Percentiles rank a stretch among this genome's conserved stretches.
Conservation (phyloP, 176 grass and related monocot genomes). For the Cenchrus fungigraminus region DNA sequence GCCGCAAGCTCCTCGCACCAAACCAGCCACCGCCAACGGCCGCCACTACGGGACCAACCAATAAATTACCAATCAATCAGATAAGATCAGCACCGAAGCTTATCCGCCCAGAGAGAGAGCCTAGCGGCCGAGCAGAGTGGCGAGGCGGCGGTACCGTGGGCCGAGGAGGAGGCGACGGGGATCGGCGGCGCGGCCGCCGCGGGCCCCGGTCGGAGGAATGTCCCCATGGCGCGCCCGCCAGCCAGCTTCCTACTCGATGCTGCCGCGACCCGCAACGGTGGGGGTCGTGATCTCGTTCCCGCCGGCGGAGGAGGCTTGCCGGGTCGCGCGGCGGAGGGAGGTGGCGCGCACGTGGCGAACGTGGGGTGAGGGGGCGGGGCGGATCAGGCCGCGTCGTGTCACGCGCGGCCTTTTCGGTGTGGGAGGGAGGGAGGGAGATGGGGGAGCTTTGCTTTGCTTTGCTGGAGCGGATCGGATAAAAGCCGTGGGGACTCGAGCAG, state of each 20-base stretch:
- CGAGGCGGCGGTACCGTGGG: slow-evolving; percentile 30
- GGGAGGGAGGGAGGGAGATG: background rate
- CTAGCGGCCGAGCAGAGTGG: background rate
- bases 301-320: background rate
- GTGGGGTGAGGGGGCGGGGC: background rate
- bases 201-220: slow-evolving; percentile 29
- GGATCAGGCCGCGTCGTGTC: slow-evolving; percentile 18
- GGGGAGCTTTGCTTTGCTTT: background rate
- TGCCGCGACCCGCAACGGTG: background rate
- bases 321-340: background rate
- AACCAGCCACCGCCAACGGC: background rate
- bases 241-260: background rate
- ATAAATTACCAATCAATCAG: background rate
- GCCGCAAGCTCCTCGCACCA: background rate
- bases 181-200: background rate
- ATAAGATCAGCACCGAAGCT: slow-evolving; percentile 22
- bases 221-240: slow-evolving; percentile 23
- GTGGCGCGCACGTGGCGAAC: slow-evolving; percentile 55
- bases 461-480: slow-evolving; percentile 39
- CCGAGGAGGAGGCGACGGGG: background rate
- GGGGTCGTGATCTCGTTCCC: slow-evolving; percentile 2
- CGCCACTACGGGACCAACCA: slow-evolving; percentile 19
- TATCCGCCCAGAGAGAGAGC: background rate
- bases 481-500: background rate
- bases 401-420: slow-evolving; percentile 10